phyloP scores from a whole-genome alignment of 2,329 filamentous ascomycete species.

The Exophiala sp. region DNA sequence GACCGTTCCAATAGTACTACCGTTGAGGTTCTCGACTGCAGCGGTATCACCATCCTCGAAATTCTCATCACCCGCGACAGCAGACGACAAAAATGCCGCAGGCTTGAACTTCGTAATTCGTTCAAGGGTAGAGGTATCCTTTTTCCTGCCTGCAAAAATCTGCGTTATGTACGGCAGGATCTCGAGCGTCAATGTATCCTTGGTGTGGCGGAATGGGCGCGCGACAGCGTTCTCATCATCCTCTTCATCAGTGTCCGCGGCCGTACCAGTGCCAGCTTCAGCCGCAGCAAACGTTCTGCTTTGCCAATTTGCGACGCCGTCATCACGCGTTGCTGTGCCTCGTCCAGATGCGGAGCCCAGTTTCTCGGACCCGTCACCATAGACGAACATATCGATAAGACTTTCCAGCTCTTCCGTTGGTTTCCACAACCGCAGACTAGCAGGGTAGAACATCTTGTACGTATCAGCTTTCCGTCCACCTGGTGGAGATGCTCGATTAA shows the following conservation, averaged over 20 bases:
- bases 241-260: slow-evolving; percentile 5
- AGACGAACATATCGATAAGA: slow-evolving; percentile 66
- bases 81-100: slow-evolving; percentile 22
- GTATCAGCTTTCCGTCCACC: slow-evolving; percentile 52
- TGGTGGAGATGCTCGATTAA: slow-evolving; percentile 58
- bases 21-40: slow-evolving; percentile 34
- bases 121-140: slow-evolving; percentile 57
- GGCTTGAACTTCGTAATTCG: slow-evolving; percentile 61
- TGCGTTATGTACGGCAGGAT: slow-evolving; percentile 79
- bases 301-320: slow-evolving; percentile 40
- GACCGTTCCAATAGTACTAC: slow-evolving; percentile 33
- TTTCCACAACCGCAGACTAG: slow-evolving; percentile 77
- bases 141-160: slow-evolving; percentile 46
- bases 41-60: slow-evolving; percentile 45
- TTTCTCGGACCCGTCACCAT: slow-evolving; percentile 45
- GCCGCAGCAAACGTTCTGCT: slow-evolving; percentile 13
- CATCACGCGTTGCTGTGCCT: slow-evolving; percentile 35
- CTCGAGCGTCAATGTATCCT: slow-evolving; percentile 74
- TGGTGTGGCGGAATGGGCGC: slow-evolving; percentile 49
- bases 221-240: background rate
- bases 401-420: slow-evolving; percentile 77
- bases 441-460: slow-evolving; percentile 90
- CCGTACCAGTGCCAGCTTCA: background rate
- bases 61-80: slow-evolving; percentile 43
- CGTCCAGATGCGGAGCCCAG: slow-evolving; percentile 38